phyloP scores from a whole-genome alignment of 2,329 filamentous ascomycete genomes.

The Claviceps arundinis region DNA sequence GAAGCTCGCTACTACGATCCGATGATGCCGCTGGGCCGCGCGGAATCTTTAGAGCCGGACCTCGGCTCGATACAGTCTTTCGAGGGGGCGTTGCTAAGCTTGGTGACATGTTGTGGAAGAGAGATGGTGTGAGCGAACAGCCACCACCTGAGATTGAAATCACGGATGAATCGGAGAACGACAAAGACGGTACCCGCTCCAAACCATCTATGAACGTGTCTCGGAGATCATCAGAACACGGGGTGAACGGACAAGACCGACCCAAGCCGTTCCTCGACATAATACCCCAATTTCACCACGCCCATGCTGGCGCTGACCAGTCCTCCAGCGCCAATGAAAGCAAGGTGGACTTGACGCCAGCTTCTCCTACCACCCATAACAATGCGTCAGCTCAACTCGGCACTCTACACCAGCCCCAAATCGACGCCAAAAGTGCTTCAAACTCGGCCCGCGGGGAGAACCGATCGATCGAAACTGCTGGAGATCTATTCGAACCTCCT shows the following conservation, averaged over 20 bases:
- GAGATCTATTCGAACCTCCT: no score
- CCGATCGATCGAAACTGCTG: conserved; percentile 2
- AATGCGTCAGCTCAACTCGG: conserved; percentile 32
- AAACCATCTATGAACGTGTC: conserved; percentile 23
- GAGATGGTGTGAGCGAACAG: conserved; percentile 25
- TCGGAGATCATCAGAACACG: conserved; percentile 19
- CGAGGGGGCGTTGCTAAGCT: conserved; percentile 43
- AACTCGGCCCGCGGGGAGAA: conserved; percentile 20
- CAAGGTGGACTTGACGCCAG: conserved; percentile 8
- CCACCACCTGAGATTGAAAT: conserved; percentile 25
- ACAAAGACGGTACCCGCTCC: conserved; percentile 26
- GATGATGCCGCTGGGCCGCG: conserved; percentile 28
- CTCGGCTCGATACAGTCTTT: conserved; percentile 60
- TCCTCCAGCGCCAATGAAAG: conserved; percentile 7
- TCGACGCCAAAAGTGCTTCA: conserved; percentile 31
- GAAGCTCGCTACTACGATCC: conserved; percentile 31
- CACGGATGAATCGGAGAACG: conserved; percentile 36
- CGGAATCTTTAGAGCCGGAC: conserved; percentile 60
- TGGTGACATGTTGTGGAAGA: conserved; percentile 44
- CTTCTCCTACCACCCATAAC: conserved; percentile 8
- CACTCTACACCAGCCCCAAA: conserved; percentile 33
- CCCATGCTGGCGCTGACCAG: conserved; percentile 14
- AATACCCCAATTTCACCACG: conserved; percentile 35
- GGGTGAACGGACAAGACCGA: conserved; percentile 16
- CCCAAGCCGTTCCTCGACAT: conserved; percentile 35